Base-by-base conservation (phyloP, 1,284 basidiomycete species). In the Xanthoconium separans region DNA sequence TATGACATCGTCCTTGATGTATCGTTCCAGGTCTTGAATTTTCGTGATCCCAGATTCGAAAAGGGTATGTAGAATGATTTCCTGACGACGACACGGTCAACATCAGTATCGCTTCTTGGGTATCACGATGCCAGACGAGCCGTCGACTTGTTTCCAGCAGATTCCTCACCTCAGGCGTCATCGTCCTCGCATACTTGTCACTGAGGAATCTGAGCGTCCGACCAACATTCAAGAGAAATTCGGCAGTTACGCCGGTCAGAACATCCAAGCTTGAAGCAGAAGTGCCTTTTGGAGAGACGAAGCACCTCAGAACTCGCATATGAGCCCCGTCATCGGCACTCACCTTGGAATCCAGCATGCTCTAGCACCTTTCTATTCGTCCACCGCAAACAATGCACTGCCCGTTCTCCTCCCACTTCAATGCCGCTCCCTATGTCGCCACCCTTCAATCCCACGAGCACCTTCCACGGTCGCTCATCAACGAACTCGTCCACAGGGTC, bases 271-370 rank as follows among this genome's bases (percentile, higher is more conserved):
- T 84, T 11, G 79, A 77, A 56, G 82, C 80, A 24, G 87, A 85
- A 15, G 85, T 70, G 11, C 87, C 87, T 87, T 42, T 50, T 8
- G 24, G 50, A 29, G 22, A 22, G 22, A 37, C 18, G 44, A 42
- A 49, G 44, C 39, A 16, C 39, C 47, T 64, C 41, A 62, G 48
- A 31, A 6, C 50, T n/a, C 42, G 31, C 27, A 20, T 27, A 44
- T 2, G 29, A 47, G 1, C 27, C 44, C 34, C 43, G 18, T 34
- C 36, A 42, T 13, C 15, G 47, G 68, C 41, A 50, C 83, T 54
- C 53, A 89, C 93, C 91, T 77, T 96, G 93, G 66, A 97, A 96
- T 1, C 93, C 94, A 36, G 82, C 79, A 74, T 95, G 94, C 57
- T 93, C 91, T 58, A 95, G 68, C 46, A 95, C 76, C 68, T 89